A percentile compares a stretch with the other conserved stretches of the same genome.
phyloP scores from a whole-genome alignment of 306 rosid species.

The Chamaecrista fasciculata region DNA sequence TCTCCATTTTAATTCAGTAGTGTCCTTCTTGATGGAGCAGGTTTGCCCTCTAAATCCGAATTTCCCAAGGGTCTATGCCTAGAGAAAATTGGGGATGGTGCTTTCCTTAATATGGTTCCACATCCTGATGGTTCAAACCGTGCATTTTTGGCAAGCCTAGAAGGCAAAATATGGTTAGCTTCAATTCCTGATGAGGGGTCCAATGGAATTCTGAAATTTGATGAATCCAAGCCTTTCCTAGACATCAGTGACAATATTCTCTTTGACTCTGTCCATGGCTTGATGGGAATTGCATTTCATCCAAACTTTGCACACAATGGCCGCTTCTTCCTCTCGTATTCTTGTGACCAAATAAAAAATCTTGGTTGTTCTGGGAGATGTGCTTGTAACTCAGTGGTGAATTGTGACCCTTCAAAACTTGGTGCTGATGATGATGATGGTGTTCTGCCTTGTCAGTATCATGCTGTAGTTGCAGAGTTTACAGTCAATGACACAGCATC shows the following conservation, averaged over 20 bases:
- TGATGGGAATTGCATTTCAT: constrained; percentile 49
- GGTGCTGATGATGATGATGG: constrained; percentile 21
- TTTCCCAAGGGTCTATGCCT: constrained; percentile 39
- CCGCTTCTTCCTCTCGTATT: constrained; percentile 40
- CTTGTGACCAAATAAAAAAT: constrained; percentile 35
- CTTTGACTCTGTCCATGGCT: constrained; percentile 32
- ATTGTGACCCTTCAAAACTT: constrained; percentile 42
- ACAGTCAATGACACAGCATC: constrained; percentile 40
- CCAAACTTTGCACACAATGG: constrained; percentile 41
- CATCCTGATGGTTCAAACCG: constrained; percentile 51
- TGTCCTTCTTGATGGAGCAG: constrained; percentile 9
- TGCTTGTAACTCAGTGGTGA: constrained; percentile 40
- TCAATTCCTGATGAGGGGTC: constrained; percentile 37
- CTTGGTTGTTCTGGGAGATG: constrained; percentile 50
- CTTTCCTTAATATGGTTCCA: constrained; percentile 40
- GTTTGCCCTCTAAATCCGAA: constrained; percentile 13
- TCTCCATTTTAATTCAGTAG: neutral
- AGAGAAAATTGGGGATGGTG: constrained; percentile 45
- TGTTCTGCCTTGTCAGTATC: constrained; percentile 42
- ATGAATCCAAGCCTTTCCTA: constrained; percentile 38
- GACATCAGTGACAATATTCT: constrained; percentile 33
- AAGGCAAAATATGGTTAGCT: constrained; percentile 46
- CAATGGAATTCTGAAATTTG: constrained; percentile 20
- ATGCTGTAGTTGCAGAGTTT: constrained; percentile 40
- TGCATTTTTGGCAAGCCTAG: constrained; percentile 30